Conservation (phyloP, 2,329 filamentous ascomycete genomes). For the Calonectria pteridis region DNA sequence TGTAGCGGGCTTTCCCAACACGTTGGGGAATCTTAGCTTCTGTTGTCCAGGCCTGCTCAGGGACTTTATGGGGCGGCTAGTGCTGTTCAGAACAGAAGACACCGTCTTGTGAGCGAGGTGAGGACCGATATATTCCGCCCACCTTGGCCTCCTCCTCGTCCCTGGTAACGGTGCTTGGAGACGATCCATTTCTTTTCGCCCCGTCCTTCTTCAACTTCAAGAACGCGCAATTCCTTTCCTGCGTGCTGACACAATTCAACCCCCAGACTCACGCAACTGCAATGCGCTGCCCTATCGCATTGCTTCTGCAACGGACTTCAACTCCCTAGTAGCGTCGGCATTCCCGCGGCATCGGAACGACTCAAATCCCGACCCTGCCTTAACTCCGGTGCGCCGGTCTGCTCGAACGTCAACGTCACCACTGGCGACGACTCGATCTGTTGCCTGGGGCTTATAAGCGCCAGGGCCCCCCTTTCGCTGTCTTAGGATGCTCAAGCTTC, state of each 20-base stretch:
- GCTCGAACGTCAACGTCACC: conserved; percentile 38
- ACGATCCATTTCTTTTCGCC: not conserved
- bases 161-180: not conserved
- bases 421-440: conserved; percentile 29
- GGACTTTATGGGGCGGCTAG: conserved; percentile 24
- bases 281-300: conserved; percentile 32
- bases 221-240: not conserved
- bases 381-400: conserved; percentile 41
- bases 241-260: not conserved
- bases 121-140: conserved; percentile 45
- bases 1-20: conserved; percentile 41
- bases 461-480: conserved; percentile 32
- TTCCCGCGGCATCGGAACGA: conserved; percentile 34
- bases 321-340: conserved; percentile 13
- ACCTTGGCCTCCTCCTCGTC: not conserved
- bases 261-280: conserved; percentile 14
- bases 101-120: not conserved
- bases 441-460: conserved; percentile 42
- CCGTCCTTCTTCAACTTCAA: not conserved
- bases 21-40: conserved; percentile 38
- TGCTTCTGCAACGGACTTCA: conserved; percentile 36
- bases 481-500: conserved; percentile 61
- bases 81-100: not conserved
- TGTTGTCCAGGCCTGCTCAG: conserved; percentile 25
- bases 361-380: conserved; percentile 39